Conservation (phyloP, 2,329 filamentous ascomycete species). For the Podosphaera leucotricha region DNA sequence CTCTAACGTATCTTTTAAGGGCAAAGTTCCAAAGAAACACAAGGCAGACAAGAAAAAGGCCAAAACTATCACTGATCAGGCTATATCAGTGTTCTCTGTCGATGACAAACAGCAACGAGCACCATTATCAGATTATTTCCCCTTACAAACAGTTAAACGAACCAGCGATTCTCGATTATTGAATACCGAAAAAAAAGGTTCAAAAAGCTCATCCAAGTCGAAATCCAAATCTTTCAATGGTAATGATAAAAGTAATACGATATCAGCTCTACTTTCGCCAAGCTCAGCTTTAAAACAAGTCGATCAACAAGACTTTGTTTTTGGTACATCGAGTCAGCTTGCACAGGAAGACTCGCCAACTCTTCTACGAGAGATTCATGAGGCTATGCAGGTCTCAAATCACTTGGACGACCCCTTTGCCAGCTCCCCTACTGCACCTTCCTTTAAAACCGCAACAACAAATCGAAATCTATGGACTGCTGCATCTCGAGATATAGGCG, state of each 20-base stretch:
- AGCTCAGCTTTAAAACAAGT: slow-evolving; percentile 41
- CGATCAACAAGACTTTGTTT: slow-evolving; percentile 51
- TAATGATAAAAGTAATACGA: slow-evolving; percentile 10
- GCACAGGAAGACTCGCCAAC: slow-evolving; percentile 48
- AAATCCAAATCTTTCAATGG: slow-evolving; percentile 10
- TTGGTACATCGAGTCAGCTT: slow-evolving; percentile 70
- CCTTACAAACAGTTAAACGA: slow-evolving; percentile 19
- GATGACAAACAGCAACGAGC: slow-evolving; percentile 6
- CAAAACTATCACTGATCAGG: slow-evolving; percentile 54
- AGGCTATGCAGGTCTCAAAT: slow-evolving; percentile 36
- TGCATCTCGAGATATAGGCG: slow-evolving; percentile 40
- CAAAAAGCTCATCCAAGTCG: slow-evolving; percentile 7
- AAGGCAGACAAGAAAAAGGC: slow-evolving; percentile 42
- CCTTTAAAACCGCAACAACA: slow-evolving; percentile 1
- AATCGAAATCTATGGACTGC: slow-evolving; percentile 40
- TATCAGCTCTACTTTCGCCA: slow-evolving; percentile 38
- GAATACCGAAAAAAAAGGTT: slow-evolving; percentile 4
- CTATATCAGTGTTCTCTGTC: slow-evolving; percentile 43
- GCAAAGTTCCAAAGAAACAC: slow-evolving; percentile 23
- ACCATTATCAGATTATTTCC: slow-evolving; percentile 6
- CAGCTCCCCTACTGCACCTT: slow-evolving; percentile 1
- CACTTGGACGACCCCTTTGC: slow-evolving; percentile 19
- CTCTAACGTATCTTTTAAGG: slow-evolving; percentile 12
- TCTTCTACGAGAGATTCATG: slow-evolving; percentile 35
- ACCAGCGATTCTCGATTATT: slow-evolving; percentile 21